phyloP scores from a whole-genome alignment of 192 early-diverging fungal species.

The Chytriomyces sp. region DNA sequence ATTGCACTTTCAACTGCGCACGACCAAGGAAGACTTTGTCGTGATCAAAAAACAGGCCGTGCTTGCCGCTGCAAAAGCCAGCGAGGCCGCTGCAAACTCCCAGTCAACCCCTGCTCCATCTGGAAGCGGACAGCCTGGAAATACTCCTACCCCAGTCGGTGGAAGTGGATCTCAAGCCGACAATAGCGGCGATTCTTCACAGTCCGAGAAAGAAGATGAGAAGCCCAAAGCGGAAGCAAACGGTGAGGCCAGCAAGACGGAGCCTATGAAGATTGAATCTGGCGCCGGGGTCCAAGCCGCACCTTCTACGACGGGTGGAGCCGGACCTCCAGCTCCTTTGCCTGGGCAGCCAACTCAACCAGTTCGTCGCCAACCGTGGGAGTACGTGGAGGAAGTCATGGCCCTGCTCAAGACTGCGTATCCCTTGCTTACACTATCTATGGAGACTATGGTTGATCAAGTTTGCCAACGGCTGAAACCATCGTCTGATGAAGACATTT shows the following conservation, averaged over 20 bases:
- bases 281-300: not conserved
- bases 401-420: conserved; percentile 91
- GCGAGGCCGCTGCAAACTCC: not conserved
- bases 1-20: conserved; percentile 91
- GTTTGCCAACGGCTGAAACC: conserved; percentile 93
- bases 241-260: not conserved
- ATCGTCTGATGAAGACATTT: conserved; percentile 95
- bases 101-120: not conserved
- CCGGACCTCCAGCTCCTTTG: conserved; percentile 1
- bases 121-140: not conserved
- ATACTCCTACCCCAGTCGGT: not conserved
- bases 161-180: not conserved
- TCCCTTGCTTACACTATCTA: conserved; percentile 89
- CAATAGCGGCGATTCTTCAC: conserved; percentile 2
- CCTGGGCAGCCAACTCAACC: not conserved
- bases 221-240: conserved; percentile 1
- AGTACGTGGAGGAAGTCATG: conserved; percentile 93
- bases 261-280: too few species aligned
- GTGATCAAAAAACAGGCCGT: conserved; percentile 60
- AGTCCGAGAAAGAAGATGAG: conserved; percentile 26
- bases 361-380: conserved; percentile 70
- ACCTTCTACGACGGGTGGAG: not conserved
- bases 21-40: conserved; percentile 85
- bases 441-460: conserved; percentile 99
- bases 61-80: conserved; percentile 17